phyloP scores from a whole-genome alignment of 805 yeast genomes.

The Saccharomycopsis sp. region DNA sequence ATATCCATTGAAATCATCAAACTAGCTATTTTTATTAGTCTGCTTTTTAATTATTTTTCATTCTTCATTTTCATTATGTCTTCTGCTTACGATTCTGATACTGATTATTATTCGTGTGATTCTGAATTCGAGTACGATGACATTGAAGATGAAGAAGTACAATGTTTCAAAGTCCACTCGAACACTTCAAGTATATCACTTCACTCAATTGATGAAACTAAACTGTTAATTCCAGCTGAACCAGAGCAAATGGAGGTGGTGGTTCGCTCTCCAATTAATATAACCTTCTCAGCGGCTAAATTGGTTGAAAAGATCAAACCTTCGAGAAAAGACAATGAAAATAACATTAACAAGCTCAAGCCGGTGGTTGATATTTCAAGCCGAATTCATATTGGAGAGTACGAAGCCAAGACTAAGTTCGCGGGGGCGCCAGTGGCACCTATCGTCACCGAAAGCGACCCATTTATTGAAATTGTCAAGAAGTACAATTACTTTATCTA shows the following conservation, averaged over 20 bases:
- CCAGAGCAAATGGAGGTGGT: background rate
- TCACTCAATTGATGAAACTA: background rate
- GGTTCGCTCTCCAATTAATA: conserved; percentile 13
- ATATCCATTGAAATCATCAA: background rate
- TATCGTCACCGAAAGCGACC: conserved; percentile 9
- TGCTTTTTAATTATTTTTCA: background rate
- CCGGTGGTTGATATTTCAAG: background rate
- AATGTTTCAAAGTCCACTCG: conserved; percentile 2
- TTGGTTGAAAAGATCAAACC: conserved; percentile 3
- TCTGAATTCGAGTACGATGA: conserved; percentile 13
- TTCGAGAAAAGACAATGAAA: background rate
- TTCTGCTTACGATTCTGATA: conserved; percentile 1
- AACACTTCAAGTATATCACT: background rate
- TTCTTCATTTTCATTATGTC: background rate
- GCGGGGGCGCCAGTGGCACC: conserved; percentile 20
- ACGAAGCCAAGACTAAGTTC: too few relatives aligned
- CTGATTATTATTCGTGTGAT: conserved; percentile 16
- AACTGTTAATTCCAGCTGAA: background rate
- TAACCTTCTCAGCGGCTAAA: conserved; percentile 6
- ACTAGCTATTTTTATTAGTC: background rate
- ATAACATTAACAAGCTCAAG: background rate
- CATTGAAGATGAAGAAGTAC: conserved; percentile 6
- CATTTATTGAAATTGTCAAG: conserved; percentile 14
- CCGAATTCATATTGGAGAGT: too few relatives aligned
- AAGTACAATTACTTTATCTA: conserved; percentile 8